Evolutionary conservation across 768 basidiomycete genomes (phyloP), one percentile per base, ranked within the genome.

Genomic region (Mycena amicta): DNA sequence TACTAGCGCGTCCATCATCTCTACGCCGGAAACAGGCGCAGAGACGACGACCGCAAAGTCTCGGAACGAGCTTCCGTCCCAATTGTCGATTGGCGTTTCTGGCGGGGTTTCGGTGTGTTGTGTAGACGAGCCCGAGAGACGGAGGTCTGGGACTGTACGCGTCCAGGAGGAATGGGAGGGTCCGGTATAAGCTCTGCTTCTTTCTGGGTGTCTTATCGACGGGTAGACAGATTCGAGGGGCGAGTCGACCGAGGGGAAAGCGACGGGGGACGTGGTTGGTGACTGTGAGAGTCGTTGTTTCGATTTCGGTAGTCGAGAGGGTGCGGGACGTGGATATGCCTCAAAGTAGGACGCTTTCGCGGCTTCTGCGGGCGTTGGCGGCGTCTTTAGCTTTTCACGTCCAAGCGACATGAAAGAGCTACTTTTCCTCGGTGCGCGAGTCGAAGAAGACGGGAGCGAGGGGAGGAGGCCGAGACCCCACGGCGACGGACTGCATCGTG

Each of bases 1-100:
- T 5, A 94, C 92, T 53, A 94, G 72, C 13, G 92, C 92, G 69
- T 94, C 92, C 86, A 94, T 89, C 8, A 85, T 86, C 74, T 93
- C 92, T 8, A 94, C 90, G 2, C 90, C 91, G 4, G 90, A 71
- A 5, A 89, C 74, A 3, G 90, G 90, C 20, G 91, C 90, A 43
- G 90, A 83, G 20, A 93, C 91, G 26, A 90, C 70, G 25, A 88
- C 86, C 16, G 87, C 78, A 64, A 87, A 84, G 50, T 81, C 71
- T 50, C 82, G 78, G 46, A 82, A 72, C 18, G 76, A 81, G 45
- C 57, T 71, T 25, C 75, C 75, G 22, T 69, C 66, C 30, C 70
- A 66, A 56, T 71, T 71, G 67, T 88, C 86, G 26, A 78, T 71
- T 2, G 89, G 90, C 0, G 90, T 92, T 60, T 83, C 84, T 28